Conservation (phyloP, 2,329 filamentous ascomycete species). For the Colletotrichum musicola region DNA sequence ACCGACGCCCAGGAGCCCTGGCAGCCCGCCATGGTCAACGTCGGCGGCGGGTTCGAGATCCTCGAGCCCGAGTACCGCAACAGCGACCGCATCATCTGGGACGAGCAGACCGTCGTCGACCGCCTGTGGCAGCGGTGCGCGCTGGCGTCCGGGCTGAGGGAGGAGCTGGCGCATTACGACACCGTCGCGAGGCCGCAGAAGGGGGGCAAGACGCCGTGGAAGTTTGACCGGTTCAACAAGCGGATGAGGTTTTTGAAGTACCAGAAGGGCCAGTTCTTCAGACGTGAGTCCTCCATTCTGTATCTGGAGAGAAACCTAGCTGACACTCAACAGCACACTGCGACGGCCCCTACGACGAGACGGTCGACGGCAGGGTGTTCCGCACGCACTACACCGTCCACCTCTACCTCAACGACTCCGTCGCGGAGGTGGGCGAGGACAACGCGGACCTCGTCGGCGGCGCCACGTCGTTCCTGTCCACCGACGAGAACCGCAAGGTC, state of each 20-base stretch:
- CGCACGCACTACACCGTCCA: slow-evolving; percentile 68
- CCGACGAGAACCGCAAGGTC: slow-evolving; percentile 55
- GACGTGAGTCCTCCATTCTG: slow-evolving; percentile 53
- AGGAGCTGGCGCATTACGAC: slow-evolving; percentile 53
- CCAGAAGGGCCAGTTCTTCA: slow-evolving; percentile 78
- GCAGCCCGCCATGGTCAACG: slow-evolving; percentile 77
- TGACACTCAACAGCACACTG: slow-evolving; percentile 66
- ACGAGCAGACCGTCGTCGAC: slow-evolving; percentile 71
- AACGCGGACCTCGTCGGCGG: slow-evolving; percentile 60
- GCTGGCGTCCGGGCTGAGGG: slow-evolving; percentile 54
- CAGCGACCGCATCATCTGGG: slow-evolving; percentile 83
- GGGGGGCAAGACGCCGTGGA: slow-evolving; percentile 47
- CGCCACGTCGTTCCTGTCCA: slow-evolving; percentile 66
- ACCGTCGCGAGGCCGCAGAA: slow-evolving; percentile 39
- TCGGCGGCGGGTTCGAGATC: slow-evolving; percentile 71
- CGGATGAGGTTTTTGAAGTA: slow-evolving; percentile 83
- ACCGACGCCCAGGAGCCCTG: slow-evolving; percentile 65
- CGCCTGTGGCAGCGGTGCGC: slow-evolving; percentile 73
- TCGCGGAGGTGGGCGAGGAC: slow-evolving; percentile 52
- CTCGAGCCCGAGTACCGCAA: slow-evolving; percentile 71
- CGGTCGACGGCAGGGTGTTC: slow-evolving; percentile 58
- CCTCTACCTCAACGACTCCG: slow-evolving; percentile 66
- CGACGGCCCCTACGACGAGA: slow-evolving; percentile 72
- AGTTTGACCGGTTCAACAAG: slow-evolving; percentile 72
- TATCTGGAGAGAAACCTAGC: neutral